phyloP scores from a whole-genome alignment of 2,329 filamentous ascomycete genomes.

The Penicillium psychrosexuale region DNA sequence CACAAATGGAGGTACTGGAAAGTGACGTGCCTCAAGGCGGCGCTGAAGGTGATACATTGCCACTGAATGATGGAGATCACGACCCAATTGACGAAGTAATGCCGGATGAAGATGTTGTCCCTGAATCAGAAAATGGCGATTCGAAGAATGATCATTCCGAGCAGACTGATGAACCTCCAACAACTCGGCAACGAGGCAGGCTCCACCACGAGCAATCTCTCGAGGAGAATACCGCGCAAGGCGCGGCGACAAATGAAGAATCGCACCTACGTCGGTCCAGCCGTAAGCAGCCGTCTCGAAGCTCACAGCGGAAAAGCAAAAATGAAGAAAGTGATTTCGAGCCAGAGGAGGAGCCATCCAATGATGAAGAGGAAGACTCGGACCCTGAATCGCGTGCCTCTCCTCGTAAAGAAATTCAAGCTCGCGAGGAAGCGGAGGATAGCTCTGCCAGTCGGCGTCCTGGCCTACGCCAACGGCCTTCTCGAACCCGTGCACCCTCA shows the following conservation, averaged over 20 bases:
- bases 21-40: conserved; percentile 36
- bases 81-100: conserved; percentile 35
- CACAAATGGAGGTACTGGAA: conserved; percentile 44
- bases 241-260: conserved; percentile 32
- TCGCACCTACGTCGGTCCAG: conserved; percentile 38
- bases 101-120: conserved; percentile 38
- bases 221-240: conserved; percentile 29
- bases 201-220: conserved; percentile 24
- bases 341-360: conserved; percentile 53
- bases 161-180: conserved; percentile 56
- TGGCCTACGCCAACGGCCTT: conserved; percentile 50
- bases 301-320: conserved; percentile 44
- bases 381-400: conserved; percentile 49
- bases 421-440: conserved; percentile 47
- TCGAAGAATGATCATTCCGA: conserved; percentile 33
- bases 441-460: conserved; percentile 51
- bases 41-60: conserved; percentile 33
- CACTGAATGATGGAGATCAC: conserved; percentile 16
- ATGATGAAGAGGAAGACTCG: conserved; percentile 54
- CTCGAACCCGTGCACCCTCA: conserved; percentile 44
- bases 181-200: conserved; percentile 45
- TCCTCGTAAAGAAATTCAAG: conserved; percentile 40
- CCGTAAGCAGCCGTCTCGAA: conserved; percentile 41
- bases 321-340: conserved; percentile 64
- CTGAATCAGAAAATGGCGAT: conserved; percentile 43